These are phyloP conservation scores for Tinospora cordifolia DNA, from an alignment of 164 flowering plant species.

Conservation along the genomic window DNA sequence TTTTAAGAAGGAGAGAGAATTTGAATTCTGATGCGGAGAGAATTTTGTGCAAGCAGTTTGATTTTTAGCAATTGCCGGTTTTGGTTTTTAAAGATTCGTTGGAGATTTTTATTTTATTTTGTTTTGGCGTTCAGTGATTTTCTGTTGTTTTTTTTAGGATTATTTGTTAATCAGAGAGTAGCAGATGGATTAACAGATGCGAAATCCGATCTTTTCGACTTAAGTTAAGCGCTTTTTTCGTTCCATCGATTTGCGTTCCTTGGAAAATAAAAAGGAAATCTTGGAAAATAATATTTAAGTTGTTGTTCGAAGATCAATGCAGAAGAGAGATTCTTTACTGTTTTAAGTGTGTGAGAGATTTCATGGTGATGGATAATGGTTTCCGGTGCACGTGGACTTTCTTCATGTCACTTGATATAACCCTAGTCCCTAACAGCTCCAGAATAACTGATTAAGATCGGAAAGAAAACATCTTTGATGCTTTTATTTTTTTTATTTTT, in stretches of 20 bases:
- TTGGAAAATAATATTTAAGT: conserved; percentile 9
- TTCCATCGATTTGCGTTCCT: conserved; percentile 27
- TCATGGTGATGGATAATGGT: conserved; percentile 60
- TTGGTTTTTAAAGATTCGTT: no score
- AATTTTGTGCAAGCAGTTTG: background rate
- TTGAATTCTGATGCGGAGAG: background rate
- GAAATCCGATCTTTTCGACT: conserved; percentile 10
- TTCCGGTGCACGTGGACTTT: conserved; percentile 44
- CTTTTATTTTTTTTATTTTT: conserved; percentile 6
- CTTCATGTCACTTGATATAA: conserved; percentile 30
- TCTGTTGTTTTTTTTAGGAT: background rate
- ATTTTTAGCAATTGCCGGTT: no score
- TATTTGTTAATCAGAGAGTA: background rate
- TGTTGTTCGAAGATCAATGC: conserved; percentile 1
- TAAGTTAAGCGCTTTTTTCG: background rate
- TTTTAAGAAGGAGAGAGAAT: background rate
- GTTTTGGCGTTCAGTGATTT: background rate
- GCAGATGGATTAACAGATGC: background rate
- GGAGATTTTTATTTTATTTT: background rate
- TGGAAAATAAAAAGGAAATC: conserved; percentile 10
- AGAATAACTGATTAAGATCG: conserved; percentile 5
- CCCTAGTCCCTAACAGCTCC: conserved; percentile 20
- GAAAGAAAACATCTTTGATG: background rate
- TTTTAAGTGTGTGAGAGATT: conserved; percentile 3
- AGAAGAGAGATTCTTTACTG: conserved; percentile 3